A percentile compares a stretch with the other conserved stretches of the same genome.
Evolutionary conservation across 2,329 filamentous ascomycete genomes (phyloP).

Genomic region (Teratosphaeriaceae sp.): DNA sequence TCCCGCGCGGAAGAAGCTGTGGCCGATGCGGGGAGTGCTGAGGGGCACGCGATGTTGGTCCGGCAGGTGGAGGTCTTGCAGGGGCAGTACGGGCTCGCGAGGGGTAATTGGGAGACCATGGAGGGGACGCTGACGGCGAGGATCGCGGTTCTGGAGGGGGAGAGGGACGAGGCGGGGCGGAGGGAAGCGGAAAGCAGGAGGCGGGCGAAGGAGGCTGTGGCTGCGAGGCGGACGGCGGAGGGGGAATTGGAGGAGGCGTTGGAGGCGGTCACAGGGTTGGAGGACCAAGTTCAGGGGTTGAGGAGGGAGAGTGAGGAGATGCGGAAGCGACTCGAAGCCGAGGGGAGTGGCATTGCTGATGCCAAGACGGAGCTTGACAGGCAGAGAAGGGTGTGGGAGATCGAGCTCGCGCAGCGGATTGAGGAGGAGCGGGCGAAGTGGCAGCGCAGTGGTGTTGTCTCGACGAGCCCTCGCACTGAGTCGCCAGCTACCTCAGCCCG

Average conservation of each 20-base stretch:
- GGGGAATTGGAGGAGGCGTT: constrained; percentile 31
- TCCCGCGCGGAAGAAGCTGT: constrained; percentile 82
- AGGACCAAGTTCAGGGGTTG: constrained; percentile 54
- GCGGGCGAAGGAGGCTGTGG: constrained; percentile 78
- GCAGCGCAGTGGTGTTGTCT: constrained; percentile 43
- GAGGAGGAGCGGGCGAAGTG: constrained; percentile 60
- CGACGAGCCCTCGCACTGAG: constrained; percentile 17
- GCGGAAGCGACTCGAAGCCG: no score
- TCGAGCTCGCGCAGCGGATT: constrained; percentile 50
- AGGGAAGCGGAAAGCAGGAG: constrained; percentile 82
- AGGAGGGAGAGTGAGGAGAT: constrained; percentile 61
- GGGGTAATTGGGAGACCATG: constrained; percentile 96
- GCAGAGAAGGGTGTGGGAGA: constrained; percentile 54
- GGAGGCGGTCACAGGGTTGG: no score
- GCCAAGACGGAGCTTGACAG: constrained; percentile 49
- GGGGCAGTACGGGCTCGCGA: constrained; percentile 88
- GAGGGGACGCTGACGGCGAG: constrained; percentile 78
- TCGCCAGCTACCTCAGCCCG: constrained; percentile 25
- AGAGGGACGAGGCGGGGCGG: constrained; percentile 76
- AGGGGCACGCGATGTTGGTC: constrained; percentile 57
- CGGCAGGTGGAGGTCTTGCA: constrained; percentile 94
- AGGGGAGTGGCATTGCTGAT: no score
- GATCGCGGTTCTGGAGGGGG: constrained; percentile 73
- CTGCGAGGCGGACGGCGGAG: constrained; percentile 62
- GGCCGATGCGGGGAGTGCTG: constrained; percentile 54